Percentiles rank a stretch among this genome's conserved stretches.
phyloP scores from a whole-genome alignment of 352 stramenopile species.

The Globisporangium sylvaticum region DNA sequence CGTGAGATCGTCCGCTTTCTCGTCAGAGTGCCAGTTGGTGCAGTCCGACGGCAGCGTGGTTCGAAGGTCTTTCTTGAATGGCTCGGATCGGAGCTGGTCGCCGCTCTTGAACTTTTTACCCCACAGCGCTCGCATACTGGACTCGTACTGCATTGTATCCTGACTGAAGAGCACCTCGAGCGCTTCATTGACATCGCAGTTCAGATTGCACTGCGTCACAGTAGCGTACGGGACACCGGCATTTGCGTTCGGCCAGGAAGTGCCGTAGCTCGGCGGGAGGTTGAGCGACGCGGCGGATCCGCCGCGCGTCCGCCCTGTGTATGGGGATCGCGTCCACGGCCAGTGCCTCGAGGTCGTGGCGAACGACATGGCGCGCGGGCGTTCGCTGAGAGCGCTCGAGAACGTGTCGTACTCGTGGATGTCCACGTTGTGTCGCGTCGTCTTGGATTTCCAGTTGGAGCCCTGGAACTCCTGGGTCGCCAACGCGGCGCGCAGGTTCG shows the following conservation, averaged over 20 bases:
- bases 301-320: background rate
- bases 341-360: background rate
- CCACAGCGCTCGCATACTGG: constrained; percentile 56
- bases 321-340: constrained; percentile 1
- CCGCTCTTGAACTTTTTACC: constrained; percentile 47
- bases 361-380: background rate
- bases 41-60: constrained; percentile 12
- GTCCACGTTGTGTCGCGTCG: background rate
- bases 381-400: background rate
- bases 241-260: constrained; percentile 37
- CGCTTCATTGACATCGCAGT: constrained; percentile 48
- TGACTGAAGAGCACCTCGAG: constrained; percentile 62
- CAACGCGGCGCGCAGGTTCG: constrained; percentile 23
- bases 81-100: constrained; percentile 40
- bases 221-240: constrained; percentile 49
- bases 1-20: constrained; percentile 27
- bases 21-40: constrained; percentile 16
- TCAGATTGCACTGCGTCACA: constrained; percentile 49
- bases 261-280: background rate
- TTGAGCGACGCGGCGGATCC: constrained; percentile 8
- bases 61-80: constrained; percentile 26
- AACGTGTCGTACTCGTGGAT: constrained; percentile 8
- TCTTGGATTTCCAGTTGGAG: constrained; percentile 21
- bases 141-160: constrained; percentile 47
- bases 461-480: constrained; percentile 22